phyloP scores from a whole-genome alignment of 176 grass and related monocot genomes.

The Tillandsia leiboldiana region DNA sequence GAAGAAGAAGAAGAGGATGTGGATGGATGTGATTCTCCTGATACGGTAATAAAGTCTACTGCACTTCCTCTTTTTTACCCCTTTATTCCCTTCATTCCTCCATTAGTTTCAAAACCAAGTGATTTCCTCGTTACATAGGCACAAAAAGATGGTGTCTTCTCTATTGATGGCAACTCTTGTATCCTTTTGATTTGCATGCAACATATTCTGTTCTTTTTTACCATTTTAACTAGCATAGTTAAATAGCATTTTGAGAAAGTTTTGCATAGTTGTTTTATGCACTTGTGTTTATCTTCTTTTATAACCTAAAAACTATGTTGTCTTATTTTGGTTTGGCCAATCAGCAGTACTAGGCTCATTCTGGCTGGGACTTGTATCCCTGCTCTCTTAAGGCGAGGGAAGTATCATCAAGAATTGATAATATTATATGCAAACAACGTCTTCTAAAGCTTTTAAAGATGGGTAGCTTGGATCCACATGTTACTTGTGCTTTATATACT shows the following conservation, averaged over 20 bases:
- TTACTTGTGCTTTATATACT: no score
- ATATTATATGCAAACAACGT: no score
- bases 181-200: conserved; percentile 26
- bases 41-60: conserved; percentile 26
- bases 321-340: background rate
- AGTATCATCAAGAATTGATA: no score
- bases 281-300: background rate
- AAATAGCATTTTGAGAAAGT: background rate
- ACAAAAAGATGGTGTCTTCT: conserved; percentile 34
- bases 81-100: conserved; percentile 1
- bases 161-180: conserved; percentile 30
- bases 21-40: conserved; percentile 51
- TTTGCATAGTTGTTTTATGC: background rate
- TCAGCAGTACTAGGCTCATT: background rate
- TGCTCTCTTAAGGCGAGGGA: no score
- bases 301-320: background rate
- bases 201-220: conserved; percentile 8
- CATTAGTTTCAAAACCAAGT: background rate
- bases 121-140: conserved; percentile 23
- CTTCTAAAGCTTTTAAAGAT: no score
- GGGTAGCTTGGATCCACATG: no score
- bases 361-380: background rate
- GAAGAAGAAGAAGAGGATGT: conserved; percentile 52
- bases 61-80: conserved; percentile 3
- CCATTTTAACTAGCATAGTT: background rate